A percentile compares a stretch with the other conserved stretches of the same genome.
These are phyloP conservation scores for Aspergillus tubingensis DNA, from an alignment of 2,329 filamentous ascomycete species.

Conservation along the genomic window DNA sequence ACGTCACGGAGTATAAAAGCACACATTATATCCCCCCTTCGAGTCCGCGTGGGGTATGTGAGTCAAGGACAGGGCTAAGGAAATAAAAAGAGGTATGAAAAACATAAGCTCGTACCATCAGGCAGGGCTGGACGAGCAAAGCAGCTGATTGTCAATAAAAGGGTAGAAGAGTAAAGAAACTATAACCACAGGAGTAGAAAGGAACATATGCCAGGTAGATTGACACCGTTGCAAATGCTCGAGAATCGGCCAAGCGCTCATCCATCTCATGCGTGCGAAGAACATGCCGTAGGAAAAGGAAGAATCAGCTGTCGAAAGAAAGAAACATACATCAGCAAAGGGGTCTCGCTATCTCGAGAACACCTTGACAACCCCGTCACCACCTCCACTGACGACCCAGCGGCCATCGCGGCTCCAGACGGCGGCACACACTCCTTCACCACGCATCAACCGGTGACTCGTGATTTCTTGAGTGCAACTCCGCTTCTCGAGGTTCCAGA, in stretches of 20 bases:
- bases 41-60: conserved; percentile 1
- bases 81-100: conserved; percentile 7
- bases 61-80: background rate
- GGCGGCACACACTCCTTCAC: conserved; percentile 90
- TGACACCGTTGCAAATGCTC: conserved; percentile 42
- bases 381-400: conserved; percentile 91
- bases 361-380: conserved; percentile 94
- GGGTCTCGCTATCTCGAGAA: conserved; percentile 53
- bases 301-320: conserved; percentile 22
- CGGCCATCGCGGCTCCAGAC: conserved; percentile 95
- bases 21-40: background rate
- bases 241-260: conserved; percentile 38
- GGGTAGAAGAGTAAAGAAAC: conserved; percentile 21
- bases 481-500: conserved; percentile 96
- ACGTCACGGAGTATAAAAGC: conserved; percentile 3
- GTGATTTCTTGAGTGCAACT: conserved; percentile 95
- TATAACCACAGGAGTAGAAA: conserved; percentile 35
- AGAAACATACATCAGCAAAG: conserved; percentile 33
- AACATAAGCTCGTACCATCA: background rate
- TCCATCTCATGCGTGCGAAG: conserved; percentile 38
- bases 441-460: conserved; percentile 88
- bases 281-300: conserved; percentile 27
- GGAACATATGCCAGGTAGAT: conserved; percentile 36
- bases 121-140: background rate
- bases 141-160: conserved; percentile 11